Base-by-base conservation (phyloP, 176 grass and related monocot genomes). In the Rhynchospora breviuscula region DNA sequence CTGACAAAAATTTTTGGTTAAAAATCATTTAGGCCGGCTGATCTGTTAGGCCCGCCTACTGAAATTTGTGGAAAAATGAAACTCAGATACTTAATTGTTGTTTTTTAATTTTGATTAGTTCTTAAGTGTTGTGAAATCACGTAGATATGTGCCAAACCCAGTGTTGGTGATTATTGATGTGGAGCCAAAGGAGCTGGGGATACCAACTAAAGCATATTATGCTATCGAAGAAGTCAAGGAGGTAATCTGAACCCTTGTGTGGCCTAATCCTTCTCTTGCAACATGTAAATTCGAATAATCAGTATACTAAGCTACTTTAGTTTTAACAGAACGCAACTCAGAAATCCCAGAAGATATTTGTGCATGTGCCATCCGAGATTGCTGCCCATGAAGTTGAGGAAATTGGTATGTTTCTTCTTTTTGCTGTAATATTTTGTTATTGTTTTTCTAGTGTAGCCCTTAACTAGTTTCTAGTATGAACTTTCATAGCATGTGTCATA, bases 121-220 rank as follows among this genome's bases (percentile, higher is more conserved):
- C 10, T 18, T 26, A 53, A 67, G 53, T 82, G 26, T 65, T 82
- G 29, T 49, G 11, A 66, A 67, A 65, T 67, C 21, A 49, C 67
- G 63, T 79, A 95, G 93, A 68, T 98, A 98, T 81, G 92, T 98
- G 89, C 88, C 85, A 59, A 98, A 98, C 84, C 91, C 93, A 63
- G 91, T 95, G 10, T 86, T 98, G 83, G 96, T 98, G 89, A 98
- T 98, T 85, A 98, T 98, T 53, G 96, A 98, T 86, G 96, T 98
- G 59, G 89, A 95, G 82, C 96, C 96, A 25, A 91, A 93, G 80
- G 96, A 95, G 80, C 49, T 98, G 72, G 96, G 96, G 23, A 95
- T 98, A 91, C 93, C 96, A 71, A 93, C 93, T 18, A 98, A 98
- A 89, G 96, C 95, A 0, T 98, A 95, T 57, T 95, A 95, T 83